Conservation (phyloP, 2,329 filamentous ascomycete species). For the Fusarium algeriense region DNA sequence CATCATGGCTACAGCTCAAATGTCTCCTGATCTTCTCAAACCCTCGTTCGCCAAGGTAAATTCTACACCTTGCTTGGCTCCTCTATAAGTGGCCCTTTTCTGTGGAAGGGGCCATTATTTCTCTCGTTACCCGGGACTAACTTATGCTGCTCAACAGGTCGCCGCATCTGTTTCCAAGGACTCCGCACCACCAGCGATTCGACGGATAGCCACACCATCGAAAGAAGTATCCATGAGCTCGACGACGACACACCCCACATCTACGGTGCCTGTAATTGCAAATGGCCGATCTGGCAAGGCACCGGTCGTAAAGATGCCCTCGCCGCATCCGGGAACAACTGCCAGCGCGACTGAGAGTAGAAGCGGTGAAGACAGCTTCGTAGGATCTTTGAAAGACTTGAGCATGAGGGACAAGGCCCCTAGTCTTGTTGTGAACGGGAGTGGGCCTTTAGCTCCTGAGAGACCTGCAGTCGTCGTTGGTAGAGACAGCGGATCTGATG, state of each 20-base stretch:
- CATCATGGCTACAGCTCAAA: conserved; percentile 62
- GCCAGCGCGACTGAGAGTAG: conserved; percentile 28
- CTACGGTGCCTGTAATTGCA: conserved; percentile 44
- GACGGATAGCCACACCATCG: conserved; percentile 42
- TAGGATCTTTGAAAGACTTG: conserved; percentile 49
- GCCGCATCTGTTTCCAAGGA: conserved; percentile 59
- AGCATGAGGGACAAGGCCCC: conserved; percentile 50
- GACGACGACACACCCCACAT: conserved; percentile 28
- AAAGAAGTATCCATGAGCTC: conserved; percentile 43
- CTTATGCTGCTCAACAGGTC: conserved; percentile 54
- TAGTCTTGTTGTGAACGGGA: conserved; percentile 64
- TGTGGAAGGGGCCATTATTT: conserved; percentile 9
- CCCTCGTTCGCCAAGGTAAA: conserved; percentile 82
- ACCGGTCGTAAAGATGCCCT: conserved; percentile 31
- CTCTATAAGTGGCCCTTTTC: conserved; percentile 21
- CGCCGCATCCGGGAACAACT: conserved; percentile 35
- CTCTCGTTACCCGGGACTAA: conserved; percentile 36
- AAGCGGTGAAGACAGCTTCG: conserved; percentile 45
- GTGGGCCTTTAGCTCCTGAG: conserved; percentile 56
- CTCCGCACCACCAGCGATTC: conserved; percentile 47
- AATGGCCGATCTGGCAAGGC: conserved; percentile 43
- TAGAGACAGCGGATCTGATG: conserved; percentile 65
- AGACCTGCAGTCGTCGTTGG: conserved; percentile 50
- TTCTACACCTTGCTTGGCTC: conserved; percentile 13
- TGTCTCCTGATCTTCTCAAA: conserved; percentile 63